Evolutionary conservation across 495 filamentous ascomycete species (phyloP), one percentile per base, ranked within the genome.

Genomic region (Penicillium ucsense): DNA sequence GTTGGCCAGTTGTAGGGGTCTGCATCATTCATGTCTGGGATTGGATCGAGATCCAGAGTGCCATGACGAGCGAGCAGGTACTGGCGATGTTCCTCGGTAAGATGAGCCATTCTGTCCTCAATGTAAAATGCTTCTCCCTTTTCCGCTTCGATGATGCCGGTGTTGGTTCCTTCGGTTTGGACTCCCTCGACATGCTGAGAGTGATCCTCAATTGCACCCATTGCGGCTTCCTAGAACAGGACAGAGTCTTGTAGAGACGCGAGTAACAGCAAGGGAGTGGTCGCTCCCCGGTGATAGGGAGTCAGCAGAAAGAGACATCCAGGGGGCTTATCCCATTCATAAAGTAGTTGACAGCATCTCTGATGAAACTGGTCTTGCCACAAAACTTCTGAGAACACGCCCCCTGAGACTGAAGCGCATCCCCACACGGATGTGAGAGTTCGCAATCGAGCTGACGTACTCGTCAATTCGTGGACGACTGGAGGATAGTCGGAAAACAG

Each of bases 1-100:
- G 36, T 50, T 0, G 74, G 66, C 76, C 76, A 78, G 51, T 79
- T 78, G 45, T 72, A 73, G 10, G 76, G 76, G 49, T 79, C 76
- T 4, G 66, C 70, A 49, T 62, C 60, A 34, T 63, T 65, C 47
- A 64, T 56, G 32, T 67, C 59, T 4, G 76, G 76, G 0, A 80
- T 47, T 3, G 76, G 76, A 44, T 75, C 71, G 9, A 80, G 55
- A n/a, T 78, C 67, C 5, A 74, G 39, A 0, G 73, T 76, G 4
- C 72, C 69, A 66, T 77, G 71, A 34, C 67, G 65, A 10, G 59
- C 42, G 6, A 76, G 52, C 8, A 75, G 61, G 56, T 74, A 75
- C 39, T 72, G 61, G 31, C 67, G 61, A 48, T 61, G 58, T 31
- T 56, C 55, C 42, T 61, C 58, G 0, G 58, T 50, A 8, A 60